Base-by-base conservation (phyloP, 2,329 filamentous ascomycete species). In the Alternaria infectoria region DNA sequence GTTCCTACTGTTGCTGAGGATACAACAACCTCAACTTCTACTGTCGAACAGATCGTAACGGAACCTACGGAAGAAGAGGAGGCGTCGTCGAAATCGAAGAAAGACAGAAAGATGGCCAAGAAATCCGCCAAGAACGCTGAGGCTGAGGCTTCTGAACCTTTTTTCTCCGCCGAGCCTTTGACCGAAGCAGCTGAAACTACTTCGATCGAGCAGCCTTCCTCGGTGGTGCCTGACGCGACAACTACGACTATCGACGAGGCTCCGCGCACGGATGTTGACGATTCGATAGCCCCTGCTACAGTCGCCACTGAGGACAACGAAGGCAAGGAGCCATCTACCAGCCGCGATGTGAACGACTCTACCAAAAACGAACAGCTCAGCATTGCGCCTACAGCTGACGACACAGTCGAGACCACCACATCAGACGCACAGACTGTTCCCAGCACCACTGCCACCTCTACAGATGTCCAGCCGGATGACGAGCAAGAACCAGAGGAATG, bases 81-180 rank as follows among this genome's bases (percentile, higher is more conserved):
- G 0, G 47, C 28, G 28, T 43, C 62, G 2, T 51, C 63, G 10
- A 46, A 57, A 6, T 63, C 68, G 6, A 71, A 71, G 64, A 73
- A 72, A 51, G 71, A 71, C 15, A 69, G 69, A 57, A 74, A 74
- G 56, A 73, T 72, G 44, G 70, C 64, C 6, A 71, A 73, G 62
- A 73, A 73, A 50, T 58, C 57, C 4, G 61, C 59, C 12, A 72
- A 71, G 49, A 23, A 59, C 5, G 43, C 56, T 1, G 61, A 69
- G 12, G 32, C 46, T 46, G 52, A 60, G 26, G n/a, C 47, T 46
- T 46, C 60, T 25, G 58, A 52, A 6, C 25, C 58, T 19, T 6
- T 26, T 4, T 12, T 55, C 7, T 26, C 32, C 13, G 13, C 40
- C 9, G 57, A 61, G 15, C 55, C 61, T 44, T 26, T 21, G 17